phyloP scores from a whole-genome alignment of 2,329 filamentous ascomycete genomes.

The Trichoderma sp. region DNA sequence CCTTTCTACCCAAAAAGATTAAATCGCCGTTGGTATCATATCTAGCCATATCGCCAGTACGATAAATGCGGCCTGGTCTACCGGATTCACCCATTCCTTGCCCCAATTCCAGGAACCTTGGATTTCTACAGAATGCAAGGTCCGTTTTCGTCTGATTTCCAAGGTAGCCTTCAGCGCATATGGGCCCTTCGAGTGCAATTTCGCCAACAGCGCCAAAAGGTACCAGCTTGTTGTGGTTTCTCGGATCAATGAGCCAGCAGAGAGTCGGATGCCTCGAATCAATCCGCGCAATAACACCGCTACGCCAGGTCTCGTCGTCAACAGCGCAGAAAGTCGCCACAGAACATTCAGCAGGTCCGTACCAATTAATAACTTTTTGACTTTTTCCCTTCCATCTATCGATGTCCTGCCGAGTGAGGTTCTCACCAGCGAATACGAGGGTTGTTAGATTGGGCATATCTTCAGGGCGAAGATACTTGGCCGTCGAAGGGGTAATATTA shows the following conservation, averaged over 20 bases:
- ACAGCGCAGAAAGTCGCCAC: background rate
- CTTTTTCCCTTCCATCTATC: conserved; percentile 3
- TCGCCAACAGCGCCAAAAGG: conserved; percentile 13
- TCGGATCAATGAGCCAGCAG: conserved; percentile 9
- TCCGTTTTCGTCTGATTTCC: background rate
- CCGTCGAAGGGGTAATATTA: conserved; percentile 9
- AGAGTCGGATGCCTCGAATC: background rate
- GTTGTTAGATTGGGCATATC: background rate
- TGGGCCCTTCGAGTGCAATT: conserved; percentile 10
- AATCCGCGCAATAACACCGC: background rate
- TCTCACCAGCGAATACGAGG: conserved; percentile 14
- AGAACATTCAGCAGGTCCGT: conserved; percentile 13
- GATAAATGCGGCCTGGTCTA: conserved; percentile 5
- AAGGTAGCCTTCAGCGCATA: conserved; percentile 4
- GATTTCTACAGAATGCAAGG: background rate
- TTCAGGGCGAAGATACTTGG: background rate
- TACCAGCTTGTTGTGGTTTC: conserved; percentile 1
- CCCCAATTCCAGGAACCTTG: background rate
- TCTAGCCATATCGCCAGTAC: conserved; percentile 15
- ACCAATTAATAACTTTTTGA: conserved; percentile 13
- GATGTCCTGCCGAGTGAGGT: conserved; percentile 1
- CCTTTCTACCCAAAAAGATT: conserved; percentile 9
- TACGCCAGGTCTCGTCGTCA: background rate
- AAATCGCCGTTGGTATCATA: conserved; percentile 9
- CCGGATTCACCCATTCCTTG: background rate